These are phyloP conservation scores for Marsdenia floribunda DNA, from an alignment of 257 asterid genomes.

Conservation along the genomic window DNA sequence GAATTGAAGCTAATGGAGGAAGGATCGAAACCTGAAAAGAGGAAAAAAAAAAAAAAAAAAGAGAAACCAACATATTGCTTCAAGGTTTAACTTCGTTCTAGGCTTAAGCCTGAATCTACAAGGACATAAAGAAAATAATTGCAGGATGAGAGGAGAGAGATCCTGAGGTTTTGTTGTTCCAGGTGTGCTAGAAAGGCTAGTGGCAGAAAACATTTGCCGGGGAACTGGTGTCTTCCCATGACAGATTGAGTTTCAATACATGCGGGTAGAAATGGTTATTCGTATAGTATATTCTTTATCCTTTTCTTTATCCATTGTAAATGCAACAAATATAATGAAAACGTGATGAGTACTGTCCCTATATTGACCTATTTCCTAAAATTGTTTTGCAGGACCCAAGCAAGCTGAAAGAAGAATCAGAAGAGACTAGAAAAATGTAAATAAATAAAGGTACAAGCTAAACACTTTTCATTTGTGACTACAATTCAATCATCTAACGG, in stretches of 20 bases:
- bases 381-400: neutral
- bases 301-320: neutral
- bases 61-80: neutral
- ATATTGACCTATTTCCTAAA: neutral
- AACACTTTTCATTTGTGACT: neutral
- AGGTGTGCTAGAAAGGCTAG: neutral
- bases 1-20: constrained; percentile 95
- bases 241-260: neutral
- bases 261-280: neutral
- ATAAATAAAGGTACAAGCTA: neutral
- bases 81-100: no score
- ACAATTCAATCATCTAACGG: neutral
- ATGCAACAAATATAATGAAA: neutral
- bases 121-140: neutral
- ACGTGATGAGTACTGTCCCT: neutral
- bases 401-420: no score
- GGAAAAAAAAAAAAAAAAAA: neutral
- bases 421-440: neutral
- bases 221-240: neutral
- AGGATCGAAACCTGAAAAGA: constrained; percentile 88
- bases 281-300: neutral
- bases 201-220: neutral
- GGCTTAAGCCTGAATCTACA: neutral
- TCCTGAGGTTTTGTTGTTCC: neutral
- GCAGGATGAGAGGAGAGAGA: neutral